Evolutionary conservation across 192 early-diverging fungal species (phyloP).

Genomic region (Pilaira anomala): DNA sequence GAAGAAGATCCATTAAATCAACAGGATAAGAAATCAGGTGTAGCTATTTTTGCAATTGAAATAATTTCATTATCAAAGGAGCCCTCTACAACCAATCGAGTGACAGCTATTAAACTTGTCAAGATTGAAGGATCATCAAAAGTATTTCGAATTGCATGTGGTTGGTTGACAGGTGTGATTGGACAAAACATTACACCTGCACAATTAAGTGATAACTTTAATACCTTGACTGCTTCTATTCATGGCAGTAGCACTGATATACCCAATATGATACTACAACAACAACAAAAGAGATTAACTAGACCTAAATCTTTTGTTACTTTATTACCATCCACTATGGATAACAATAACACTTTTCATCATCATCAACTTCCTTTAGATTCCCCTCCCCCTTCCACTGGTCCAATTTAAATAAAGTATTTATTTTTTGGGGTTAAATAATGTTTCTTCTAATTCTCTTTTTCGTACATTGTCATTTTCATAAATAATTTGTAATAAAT

Average conservation of each 20-base stretch:
- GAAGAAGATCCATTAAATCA: not conserved
- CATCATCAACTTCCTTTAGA: not conserved
- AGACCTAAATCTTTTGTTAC: constrained; percentile 12
- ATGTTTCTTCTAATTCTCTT: not conserved
- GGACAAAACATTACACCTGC: constrained; percentile 1
- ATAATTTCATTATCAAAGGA: constrained; percentile 21
- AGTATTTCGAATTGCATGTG: constrained; percentile 33
- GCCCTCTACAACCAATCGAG: constrained; percentile 1
- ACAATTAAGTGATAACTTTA: constrained; percentile 1
- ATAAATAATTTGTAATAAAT: constrained; percentile 11
- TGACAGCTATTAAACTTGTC: constrained; percentile 24
- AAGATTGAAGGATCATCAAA: constrained; percentile 33
- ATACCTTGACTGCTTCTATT: not conserved
- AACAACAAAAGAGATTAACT: not conserved
- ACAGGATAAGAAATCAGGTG: constrained; percentile 6
- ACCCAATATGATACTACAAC: not conserved
- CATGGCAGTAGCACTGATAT: constrained; percentile 2
- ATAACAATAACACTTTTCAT: not conserved
- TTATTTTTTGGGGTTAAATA: too few relatives aligned
- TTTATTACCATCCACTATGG: constrained; percentile 1
- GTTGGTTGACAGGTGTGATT: constrained; percentile 27
- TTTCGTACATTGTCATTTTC: constrained; percentile 3
- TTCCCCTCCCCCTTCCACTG: not conserved
- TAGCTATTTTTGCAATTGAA: constrained; percentile 30
- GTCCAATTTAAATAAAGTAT: too few relatives aligned